Conservation (phyloP, 2,329 filamentous ascomycete genomes). For the Claviceps fusiformis region DNA sequence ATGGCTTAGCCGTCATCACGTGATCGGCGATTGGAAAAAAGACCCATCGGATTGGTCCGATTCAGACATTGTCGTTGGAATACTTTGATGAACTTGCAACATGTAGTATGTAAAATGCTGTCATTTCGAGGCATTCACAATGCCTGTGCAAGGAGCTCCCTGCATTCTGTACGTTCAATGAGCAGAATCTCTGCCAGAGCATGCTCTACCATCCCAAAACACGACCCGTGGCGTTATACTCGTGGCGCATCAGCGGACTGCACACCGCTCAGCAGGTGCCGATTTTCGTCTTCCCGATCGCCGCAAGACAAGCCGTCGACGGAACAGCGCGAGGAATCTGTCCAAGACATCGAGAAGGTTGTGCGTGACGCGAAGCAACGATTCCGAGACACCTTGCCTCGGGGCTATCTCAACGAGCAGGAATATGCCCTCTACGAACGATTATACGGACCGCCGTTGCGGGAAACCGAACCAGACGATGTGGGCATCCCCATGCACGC, state of each 20-base stretch:
- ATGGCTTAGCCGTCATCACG: constrained; percentile 10
- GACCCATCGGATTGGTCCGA: constrained; percentile 7
- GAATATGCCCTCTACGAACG: constrained; percentile 68
- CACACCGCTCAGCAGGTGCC: constrained; percentile 7
- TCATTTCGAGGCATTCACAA: constrained; percentile 20
- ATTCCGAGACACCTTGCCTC: constrained; percentile 66
- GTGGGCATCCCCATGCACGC: constrained; percentile 33
- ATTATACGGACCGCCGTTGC: constrained; percentile 64
- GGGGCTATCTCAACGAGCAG: constrained; percentile 51
- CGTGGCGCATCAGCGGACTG: neutral
- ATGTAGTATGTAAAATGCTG: constrained; percentile 16
- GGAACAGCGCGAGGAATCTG: neutral
- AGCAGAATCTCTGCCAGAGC: neutral
- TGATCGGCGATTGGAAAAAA: constrained; percentile 15
- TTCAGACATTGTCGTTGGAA: constrained; percentile 2
- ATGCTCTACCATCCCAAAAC: neutral
- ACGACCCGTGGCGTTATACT: neutral
- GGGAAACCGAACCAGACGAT: constrained; percentile 46
- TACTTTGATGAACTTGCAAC: constrained; percentile 7
- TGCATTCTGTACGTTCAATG: constrained; percentile 7
- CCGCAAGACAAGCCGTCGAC: constrained; percentile 10
- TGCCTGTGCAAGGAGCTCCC: constrained; percentile 18
- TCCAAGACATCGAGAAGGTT: constrained; percentile 40
- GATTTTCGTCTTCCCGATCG: constrained; percentile 17
- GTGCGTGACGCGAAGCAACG: constrained; percentile 60